Evolutionary conservation across 768 basidiomycete species (phyloP).

Genomic region (Termitomyces sp.): DNA sequence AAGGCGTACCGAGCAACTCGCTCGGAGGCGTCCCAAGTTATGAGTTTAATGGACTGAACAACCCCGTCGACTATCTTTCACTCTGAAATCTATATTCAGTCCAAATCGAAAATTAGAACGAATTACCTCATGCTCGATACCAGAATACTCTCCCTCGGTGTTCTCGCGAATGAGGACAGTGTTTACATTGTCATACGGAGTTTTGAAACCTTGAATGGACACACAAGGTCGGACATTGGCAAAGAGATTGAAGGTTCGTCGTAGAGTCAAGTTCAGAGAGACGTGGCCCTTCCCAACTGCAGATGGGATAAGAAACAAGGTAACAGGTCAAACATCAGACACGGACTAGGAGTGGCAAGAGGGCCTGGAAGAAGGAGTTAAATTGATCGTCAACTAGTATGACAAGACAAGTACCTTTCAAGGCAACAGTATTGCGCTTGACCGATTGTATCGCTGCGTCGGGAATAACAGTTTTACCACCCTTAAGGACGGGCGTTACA

Average conservation of each 20-base stretch:
- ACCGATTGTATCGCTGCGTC: conserved; percentile 87
- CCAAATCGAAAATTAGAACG: neutral
- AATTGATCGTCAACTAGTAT: neutral
- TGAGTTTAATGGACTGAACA: conserved; percentile 98
- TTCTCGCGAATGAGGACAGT: conserved; percentile 99
- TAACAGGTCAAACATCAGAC: neutral
- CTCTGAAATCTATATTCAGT: neutral
- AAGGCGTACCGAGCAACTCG: conserved; percentile 98
- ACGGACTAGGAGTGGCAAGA: conserved; percentile 93
- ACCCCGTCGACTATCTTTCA: conserved; percentile 88
- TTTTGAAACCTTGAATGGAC: conserved; percentile 96
- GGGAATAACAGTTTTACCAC: conserved; percentile 96
- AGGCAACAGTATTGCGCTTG: conserved; percentile 94
- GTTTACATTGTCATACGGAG: conserved; percentile 97
- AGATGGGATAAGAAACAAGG: conserved; percentile 4
- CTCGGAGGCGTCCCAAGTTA: conserved; percentile 98
- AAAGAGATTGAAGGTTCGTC: conserved; percentile 96
- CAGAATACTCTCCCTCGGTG: conserved; percentile 99
- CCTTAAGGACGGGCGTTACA: conserved; percentile 89
- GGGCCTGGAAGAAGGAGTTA: conserved; percentile 52
- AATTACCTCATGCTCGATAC: conserved; percentile 95
- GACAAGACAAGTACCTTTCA: conserved; percentile 67
- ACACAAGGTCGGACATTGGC: conserved; percentile 97
- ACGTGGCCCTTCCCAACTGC: conserved; percentile 98
- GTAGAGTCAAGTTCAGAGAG: conserved; percentile 93